Percentiles rank a stretch among this genome's conserved stretches.
phyloP scores from a whole-genome alignment of 2,329 filamentous ascomycete species.

The Falciphora oryzae region DNA sequence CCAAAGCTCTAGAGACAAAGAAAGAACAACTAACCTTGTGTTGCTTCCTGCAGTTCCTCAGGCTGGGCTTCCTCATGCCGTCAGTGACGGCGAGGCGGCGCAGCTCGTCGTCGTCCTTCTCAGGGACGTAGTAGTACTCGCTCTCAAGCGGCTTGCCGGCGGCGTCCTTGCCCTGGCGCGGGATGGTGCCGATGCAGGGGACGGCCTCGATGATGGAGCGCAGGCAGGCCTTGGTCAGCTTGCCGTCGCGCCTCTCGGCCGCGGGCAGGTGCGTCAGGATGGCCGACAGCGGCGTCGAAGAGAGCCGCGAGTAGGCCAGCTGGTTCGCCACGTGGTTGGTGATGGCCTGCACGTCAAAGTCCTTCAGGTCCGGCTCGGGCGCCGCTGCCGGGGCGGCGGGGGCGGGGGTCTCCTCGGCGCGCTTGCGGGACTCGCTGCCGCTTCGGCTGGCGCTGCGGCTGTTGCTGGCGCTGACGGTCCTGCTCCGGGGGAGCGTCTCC shows the following conservation, averaged over 20 bases:
- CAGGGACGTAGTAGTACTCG: slow-evolving; percentile 94
- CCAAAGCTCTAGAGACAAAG: neutral
- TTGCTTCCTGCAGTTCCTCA: slow-evolving; percentile 86
- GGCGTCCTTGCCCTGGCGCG: slow-evolving; percentile 88
- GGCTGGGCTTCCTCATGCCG: slow-evolving; percentile 79
- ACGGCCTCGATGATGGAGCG: slow-evolving; percentile 67
- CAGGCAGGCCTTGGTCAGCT: slow-evolving; percentile 56
- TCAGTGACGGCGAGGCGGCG: slow-evolving; percentile 78
- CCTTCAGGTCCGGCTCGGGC: slow-evolving; percentile 22
- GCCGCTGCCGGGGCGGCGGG: slow-evolving; percentile 21
- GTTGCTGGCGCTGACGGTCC: neutral
- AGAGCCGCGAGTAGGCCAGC: slow-evolving; percentile 86
- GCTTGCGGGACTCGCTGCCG: neutral
- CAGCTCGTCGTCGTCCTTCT: slow-evolving; percentile 73
- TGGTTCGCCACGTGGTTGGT: slow-evolving; percentile 92
- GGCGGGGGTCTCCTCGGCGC: slow-evolving; percentile 1
- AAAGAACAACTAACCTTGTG: slow-evolving; percentile 72
- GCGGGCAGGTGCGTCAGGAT: slow-evolving; percentile 81
- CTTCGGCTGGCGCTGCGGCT: neutral
- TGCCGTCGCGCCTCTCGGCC: slow-evolving; percentile 46
- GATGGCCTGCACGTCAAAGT: slow-evolving; percentile 41
- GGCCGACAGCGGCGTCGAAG: slow-evolving; percentile 83
- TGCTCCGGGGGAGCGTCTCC: neutral
- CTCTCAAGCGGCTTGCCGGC: slow-evolving; percentile 90
- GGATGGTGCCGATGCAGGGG: slow-evolving; percentile 79